A percentile compares a stretch with the other conserved stretches of the same genome.
phyloP scores from a whole-genome alignment of 2,329 filamentous ascomycete genomes.

The Hypoxylon sp. region DNA sequence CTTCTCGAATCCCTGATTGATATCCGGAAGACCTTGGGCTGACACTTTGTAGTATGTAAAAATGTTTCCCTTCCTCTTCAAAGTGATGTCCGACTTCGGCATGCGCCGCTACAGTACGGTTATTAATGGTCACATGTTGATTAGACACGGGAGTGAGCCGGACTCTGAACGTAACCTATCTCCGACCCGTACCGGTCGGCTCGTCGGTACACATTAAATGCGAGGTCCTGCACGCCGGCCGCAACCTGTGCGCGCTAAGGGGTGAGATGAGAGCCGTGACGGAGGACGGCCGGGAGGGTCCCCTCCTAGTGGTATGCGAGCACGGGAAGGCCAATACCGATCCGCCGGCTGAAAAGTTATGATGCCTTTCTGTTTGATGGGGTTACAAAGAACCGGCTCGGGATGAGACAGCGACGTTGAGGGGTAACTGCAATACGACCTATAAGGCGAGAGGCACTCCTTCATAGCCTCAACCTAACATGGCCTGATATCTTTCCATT shows the following conservation, averaged over 20 bases:
- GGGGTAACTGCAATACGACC: background rate
- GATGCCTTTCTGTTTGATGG: background rate
- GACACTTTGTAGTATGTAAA: background rate
- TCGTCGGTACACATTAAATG: conserved; percentile 58
- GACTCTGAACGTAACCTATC: conserved; percentile 74
- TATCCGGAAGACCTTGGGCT: background rate
- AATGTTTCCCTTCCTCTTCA: background rate
- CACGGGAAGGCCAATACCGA: conserved; percentile 68
- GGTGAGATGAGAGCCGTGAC: conserved; percentile 61
- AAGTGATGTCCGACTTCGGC: background rate
- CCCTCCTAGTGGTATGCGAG: conserved; percentile 62
- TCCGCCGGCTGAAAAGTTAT: conserved; percentile 48
- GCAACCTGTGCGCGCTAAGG: conserved; percentile 58
- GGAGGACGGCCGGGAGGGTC: conserved; percentile 52
- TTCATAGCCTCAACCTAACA: background rate
- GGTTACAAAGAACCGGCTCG: background rate
- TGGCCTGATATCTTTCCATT: background rate
- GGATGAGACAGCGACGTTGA: background rate
- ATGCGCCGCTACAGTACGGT: background rate
- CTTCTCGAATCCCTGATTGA: background rate
- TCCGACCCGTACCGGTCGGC: conserved; percentile 70
- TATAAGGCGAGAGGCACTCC: background rate
- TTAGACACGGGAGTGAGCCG: conserved; percentile 70
- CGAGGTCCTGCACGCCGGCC: conserved; percentile 62
- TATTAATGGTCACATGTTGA: background rate